Conservation (phyloP, 2,329 filamentous ascomycete genomes). For the Fusarium citri region DNA sequence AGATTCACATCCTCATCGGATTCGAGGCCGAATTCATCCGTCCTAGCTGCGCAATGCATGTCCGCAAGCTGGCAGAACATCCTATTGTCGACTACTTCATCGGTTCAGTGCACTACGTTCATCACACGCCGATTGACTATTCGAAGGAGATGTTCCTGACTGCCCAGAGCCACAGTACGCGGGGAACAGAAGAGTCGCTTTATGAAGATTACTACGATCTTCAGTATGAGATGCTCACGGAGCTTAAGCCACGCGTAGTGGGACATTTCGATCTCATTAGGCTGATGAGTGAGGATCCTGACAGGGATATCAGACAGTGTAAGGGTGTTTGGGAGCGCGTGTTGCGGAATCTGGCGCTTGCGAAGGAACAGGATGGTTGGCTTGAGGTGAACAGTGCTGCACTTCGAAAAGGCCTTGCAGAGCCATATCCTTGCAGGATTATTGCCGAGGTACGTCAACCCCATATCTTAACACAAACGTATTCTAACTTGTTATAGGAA, state of each 20-base stretch:
- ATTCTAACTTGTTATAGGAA: slow-evolving; percentile 59
- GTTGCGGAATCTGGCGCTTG: slow-evolving; percentile 77
- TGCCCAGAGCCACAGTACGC: slow-evolving; percentile 50
- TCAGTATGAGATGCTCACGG: slow-evolving; percentile 82
- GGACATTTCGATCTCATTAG: slow-evolving; percentile 96
- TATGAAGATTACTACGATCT: slow-evolving; percentile 89
- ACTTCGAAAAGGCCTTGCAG: slow-evolving; percentile 86
- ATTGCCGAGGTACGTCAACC: slow-evolving; percentile 75
- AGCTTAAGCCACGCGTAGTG: slow-evolving; percentile 79
- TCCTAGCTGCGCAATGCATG: slow-evolving; percentile 67
- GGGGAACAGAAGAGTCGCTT: slow-evolving; percentile 74
- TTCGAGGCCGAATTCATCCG: slow-evolving; percentile 97
- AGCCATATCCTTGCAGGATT: slow-evolving; percentile 86
- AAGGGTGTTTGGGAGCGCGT: slow-evolving; percentile 78
- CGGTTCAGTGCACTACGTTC: slow-evolving; percentile 91
- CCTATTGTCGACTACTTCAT: slow-evolving; percentile 88
- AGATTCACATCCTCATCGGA: slow-evolving; percentile 85
- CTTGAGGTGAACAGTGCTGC: slow-evolving; percentile 91
- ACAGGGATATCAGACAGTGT: slow-evolving; percentile 68
- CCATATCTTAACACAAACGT: background rate
- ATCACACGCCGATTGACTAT: slow-evolving; percentile 90
- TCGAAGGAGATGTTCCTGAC: slow-evolving; percentile 73
- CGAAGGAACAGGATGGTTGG: slow-evolving; percentile 80
- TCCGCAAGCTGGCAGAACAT: slow-evolving; percentile 69
- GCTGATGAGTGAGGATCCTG: slow-evolving; percentile 78